Evolutionary conservation across 2,329 filamentous ascomycete genomes (phyloP).

Genomic region (Xylaria sp.): DNA sequence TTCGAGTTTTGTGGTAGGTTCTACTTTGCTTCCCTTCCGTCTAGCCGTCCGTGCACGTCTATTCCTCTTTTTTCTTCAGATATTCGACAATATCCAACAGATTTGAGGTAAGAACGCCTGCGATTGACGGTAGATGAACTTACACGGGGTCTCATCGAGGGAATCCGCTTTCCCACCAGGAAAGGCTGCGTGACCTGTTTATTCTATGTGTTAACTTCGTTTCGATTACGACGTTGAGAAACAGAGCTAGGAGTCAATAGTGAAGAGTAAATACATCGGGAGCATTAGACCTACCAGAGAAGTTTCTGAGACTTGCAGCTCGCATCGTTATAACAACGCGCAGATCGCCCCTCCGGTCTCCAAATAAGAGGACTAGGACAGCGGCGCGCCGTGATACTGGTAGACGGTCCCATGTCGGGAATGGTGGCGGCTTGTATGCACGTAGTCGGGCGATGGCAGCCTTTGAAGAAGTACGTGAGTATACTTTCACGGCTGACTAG

Average conservation of each 20-base stretch:
- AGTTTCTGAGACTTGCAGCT: constrained; percentile 69
- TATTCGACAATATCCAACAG: neutral
- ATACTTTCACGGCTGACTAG: constrained; percentile 27
- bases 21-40: neutral
- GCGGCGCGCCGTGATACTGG: constrained; percentile 78
- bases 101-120: too few relatives aligned
- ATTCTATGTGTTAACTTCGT: neutral
- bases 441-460: constrained; percentile 69
- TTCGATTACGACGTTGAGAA: neutral
- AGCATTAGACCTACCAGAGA: constrained; percentile 64
- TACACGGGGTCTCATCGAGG: constrained; percentile 69
- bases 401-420: constrained; percentile 70
- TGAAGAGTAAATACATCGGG: neutral
- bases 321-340: constrained; percentile 76
- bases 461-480: constrained; percentile 55
- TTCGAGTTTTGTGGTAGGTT: neutral
- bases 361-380: constrained; percentile 87
- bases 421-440: constrained; percentile 68
- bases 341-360: constrained; percentile 82
- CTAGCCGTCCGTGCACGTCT: too few relatives aligned
- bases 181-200: constrained; percentile 79
- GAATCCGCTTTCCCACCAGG: constrained; percentile 79
- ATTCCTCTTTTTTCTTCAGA: neutral
- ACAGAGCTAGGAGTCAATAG: neutral
- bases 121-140: constrained; percentile 37